Percentiles rank a stretch among this genome's conserved stretches.
Conservation (phyloP, 2,329 filamentous ascomycete genomes). For the Tympanopsis confertula region DNA sequence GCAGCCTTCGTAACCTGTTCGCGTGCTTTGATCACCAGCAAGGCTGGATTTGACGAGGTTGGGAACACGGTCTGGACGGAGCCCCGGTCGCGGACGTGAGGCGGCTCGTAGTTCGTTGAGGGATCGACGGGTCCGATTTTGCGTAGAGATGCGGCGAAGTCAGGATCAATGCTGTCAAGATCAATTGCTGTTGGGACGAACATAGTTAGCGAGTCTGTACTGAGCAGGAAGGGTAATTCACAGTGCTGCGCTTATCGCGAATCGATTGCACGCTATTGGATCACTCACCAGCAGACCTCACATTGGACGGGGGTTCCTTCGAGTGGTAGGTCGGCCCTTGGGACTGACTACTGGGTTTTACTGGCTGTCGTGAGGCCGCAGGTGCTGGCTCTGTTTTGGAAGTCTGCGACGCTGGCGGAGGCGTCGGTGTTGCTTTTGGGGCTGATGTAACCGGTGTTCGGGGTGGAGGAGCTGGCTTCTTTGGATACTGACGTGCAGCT, state of each 20-base stretch:
- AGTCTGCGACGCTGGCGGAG: background rate
- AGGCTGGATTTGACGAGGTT: background rate
- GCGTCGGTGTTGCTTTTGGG: background rate
- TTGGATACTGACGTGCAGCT: background rate
- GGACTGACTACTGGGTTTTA: background rate
- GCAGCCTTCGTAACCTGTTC: background rate
- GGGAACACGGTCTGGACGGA: background rate
- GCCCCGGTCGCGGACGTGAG: too few relatives aligned
- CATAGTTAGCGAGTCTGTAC: background rate
- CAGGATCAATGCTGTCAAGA: background rate
- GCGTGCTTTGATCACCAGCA: background rate
- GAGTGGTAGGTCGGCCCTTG: background rate
- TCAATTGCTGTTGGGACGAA: background rate
- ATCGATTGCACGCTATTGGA: background rate
- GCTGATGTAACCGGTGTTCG: background rate
- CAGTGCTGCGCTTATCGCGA: background rate
- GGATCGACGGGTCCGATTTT: background rate
- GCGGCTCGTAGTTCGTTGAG: background rate
- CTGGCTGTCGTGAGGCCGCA: too few relatives aligned
- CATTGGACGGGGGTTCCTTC: background rate
- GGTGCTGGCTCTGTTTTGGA: background rate
- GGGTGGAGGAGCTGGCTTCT: background rate
- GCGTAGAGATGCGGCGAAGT: slow-evolving; percentile 1
- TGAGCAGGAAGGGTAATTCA: too few relatives aligned
- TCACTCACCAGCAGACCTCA: background rate